Evolutionary conservation across 805 yeast genomes (phyloP).

Genomic region (Blastobotrys parvus): DNA sequence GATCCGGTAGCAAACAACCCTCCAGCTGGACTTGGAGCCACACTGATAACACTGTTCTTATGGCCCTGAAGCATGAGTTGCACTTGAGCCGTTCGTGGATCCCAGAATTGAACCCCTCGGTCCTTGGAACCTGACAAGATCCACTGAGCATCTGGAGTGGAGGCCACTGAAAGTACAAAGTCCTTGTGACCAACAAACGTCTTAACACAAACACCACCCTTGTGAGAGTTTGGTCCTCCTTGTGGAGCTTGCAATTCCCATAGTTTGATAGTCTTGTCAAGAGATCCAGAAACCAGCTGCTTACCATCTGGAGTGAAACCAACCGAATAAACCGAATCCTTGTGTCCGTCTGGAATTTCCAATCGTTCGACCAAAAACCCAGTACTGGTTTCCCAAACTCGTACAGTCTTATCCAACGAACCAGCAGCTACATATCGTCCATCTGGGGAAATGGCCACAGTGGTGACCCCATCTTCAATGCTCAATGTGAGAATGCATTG

Average conservation of each 20-base stretch:
- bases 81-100: conserved; percentile 82
- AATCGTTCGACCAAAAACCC: conserved; percentile 88
- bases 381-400: conserved; percentile 93
- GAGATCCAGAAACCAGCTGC: conserved; percentile 88
- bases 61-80: conserved; percentile 95
- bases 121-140: conserved; percentile 93
- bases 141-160: conserved; percentile 87
- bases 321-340: conserved; percentile 91
- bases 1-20: conserved; percentile 94
- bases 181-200: conserved; percentile 95
- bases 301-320: conserved; percentile 87
- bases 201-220: conserved; percentile 59
- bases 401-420: conserved; percentile 85
- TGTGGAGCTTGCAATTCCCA: conserved; percentile 71
- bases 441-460: conserved; percentile 95
- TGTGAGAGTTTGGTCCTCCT: conserved; percentile 30
- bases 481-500: conserved; percentile 82
- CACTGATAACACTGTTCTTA: conserved; percentile 89
- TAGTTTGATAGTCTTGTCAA: conserved; percentile 90
- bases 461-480: conserved; percentile 96
- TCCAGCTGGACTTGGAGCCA: conserved; percentile 79
- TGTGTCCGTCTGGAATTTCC: conserved; percentile 92
- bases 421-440: conserved; percentile 95
- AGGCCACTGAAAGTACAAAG: conserved; percentile 87
- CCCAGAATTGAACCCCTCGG: conserved; percentile 97